Evolutionary conservation across 2,329 filamentous ascomycete genomes (phyloP).

Genomic region (Curvularia lunata): DNA sequence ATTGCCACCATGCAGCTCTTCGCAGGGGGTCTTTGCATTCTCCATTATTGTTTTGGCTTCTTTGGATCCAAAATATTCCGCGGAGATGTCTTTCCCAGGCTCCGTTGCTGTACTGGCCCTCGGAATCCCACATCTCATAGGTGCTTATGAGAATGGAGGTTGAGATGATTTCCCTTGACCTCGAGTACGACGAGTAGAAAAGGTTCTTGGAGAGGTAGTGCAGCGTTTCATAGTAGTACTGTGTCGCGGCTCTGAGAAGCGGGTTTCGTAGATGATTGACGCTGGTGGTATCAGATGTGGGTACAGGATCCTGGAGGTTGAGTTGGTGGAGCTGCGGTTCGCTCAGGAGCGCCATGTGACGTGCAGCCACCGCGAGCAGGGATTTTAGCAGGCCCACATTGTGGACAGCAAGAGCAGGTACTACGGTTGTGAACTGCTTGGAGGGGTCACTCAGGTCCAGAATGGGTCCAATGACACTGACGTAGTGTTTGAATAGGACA

Average conservation of each 20-base stretch:
- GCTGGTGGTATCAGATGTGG: conserved; percentile 17
- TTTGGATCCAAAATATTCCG: conserved; percentile 70
- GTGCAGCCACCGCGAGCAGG: conserved; percentile 62
- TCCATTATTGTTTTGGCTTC: conserved; percentile 67
- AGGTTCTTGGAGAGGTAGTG: conserved; percentile 67
- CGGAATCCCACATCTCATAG: conserved; percentile 70
- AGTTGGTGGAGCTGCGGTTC: conserved; percentile 29
- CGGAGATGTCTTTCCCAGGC: conserved; percentile 69
- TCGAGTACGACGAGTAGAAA: conserved; percentile 63
- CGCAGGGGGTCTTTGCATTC: conserved; percentile 61
- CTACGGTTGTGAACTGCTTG: conserved; percentile 46
- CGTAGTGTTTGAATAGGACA: conserved; percentile 50
- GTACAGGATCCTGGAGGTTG: conserved; percentile 38
- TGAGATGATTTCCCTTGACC: conserved; percentile 63
- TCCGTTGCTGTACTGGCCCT: conserved; percentile 50
- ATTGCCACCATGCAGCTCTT: conserved; percentile 69
- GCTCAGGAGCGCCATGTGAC: conserved; percentile 56
- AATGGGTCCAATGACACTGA: conserved; percentile 48
- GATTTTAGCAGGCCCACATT: conserved; percentile 65
- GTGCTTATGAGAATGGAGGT: conserved; percentile 67
- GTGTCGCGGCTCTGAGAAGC: conserved; percentile 49
- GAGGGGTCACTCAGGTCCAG: conserved; percentile 55
- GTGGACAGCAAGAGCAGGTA: conserved; percentile 51
- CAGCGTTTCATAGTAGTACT: conserved; percentile 69
- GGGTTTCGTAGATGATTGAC: conserved; percentile 30